A percentile compares a stretch with the other conserved stretches of the same genome.
Evolutionary conservation across 2,329 filamentous ascomycete genomes (phyloP).

Genomic region (Neofusicoccum laricinum): DNA sequence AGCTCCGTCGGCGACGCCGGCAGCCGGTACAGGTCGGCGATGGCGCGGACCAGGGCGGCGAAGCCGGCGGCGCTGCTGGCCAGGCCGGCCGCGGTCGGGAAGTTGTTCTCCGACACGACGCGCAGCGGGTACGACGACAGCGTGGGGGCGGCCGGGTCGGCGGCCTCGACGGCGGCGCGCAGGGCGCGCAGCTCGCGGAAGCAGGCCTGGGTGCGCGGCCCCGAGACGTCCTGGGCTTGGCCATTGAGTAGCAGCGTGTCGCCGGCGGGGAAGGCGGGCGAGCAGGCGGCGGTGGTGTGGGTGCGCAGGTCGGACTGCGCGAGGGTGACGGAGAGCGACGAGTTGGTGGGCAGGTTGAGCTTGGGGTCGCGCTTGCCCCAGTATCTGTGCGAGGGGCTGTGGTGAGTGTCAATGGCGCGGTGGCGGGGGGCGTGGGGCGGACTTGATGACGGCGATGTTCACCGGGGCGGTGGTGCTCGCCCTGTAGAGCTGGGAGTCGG

Average conservation of each 20-base stretch:
- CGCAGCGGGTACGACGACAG: conserved; percentile 74
- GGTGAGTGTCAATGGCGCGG: conserved; percentile 16
- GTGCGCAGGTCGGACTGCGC: conserved; percentile 92
- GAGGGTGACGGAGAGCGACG: conserved; percentile 93
- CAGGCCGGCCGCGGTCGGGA: conserved; percentile 93
- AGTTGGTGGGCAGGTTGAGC: conserved; percentile 96
- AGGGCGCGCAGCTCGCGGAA: conserved; percentile 80
- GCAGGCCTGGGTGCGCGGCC: conserved; percentile 90
- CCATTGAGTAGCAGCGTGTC: conserved; percentile 83
- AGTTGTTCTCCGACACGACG: conserved; percentile 97
- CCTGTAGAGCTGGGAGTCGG: conserved; percentile 64
- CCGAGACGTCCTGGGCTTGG: conserved; percentile 76
- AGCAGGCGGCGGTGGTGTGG: conserved; percentile 92
- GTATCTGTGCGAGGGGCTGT: conserved; percentile 52
- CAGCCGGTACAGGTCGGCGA: conserved; percentile 88
- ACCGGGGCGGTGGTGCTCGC: conserved; percentile 95
- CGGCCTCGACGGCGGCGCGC: conserved; percentile 70
- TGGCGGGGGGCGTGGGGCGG: conserved; percentile 27
- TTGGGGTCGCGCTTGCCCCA: conserved; percentile 96
- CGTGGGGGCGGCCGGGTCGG: conserved; percentile 73
- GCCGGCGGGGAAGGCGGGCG: conserved; percentile 61
- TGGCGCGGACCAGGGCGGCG: conserved; percentile 70
- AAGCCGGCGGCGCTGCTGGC: conserved; percentile 64
- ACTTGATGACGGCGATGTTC: conserved; percentile 99
- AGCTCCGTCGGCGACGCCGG: conserved; percentile 78